Conservation (phyloP, 164 flowering plant genomes). For the Stephania yunnanensis region DNA sequence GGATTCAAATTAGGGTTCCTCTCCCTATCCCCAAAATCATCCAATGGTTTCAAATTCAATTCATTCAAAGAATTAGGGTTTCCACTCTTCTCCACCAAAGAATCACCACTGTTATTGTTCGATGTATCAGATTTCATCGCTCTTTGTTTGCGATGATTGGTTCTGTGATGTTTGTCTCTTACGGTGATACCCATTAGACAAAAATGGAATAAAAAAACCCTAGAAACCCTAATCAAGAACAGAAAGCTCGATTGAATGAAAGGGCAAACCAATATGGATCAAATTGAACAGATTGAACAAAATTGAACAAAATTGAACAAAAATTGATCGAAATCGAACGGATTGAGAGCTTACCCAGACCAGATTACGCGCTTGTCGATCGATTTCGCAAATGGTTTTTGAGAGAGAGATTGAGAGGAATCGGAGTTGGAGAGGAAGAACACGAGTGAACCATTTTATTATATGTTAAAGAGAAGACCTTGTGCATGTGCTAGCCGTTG, state of each 20-base stretch:
- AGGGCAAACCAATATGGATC: neutral
- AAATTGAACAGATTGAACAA: neutral
- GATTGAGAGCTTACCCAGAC: neutral
- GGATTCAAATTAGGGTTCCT: constrained; percentile 20
- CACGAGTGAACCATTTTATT: neutral
- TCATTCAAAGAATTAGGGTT: constrained; percentile 28
- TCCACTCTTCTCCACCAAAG: constrained; percentile 14
- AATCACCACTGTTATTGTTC: constrained; percentile 16
- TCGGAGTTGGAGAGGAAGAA: neutral
- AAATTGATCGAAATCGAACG: neutral
- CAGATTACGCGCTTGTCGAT: neutral
- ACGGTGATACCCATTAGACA: constrained; percentile 56
- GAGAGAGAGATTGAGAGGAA: neutral
- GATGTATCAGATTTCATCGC: constrained; percentile 32
- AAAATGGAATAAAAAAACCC: neutral
- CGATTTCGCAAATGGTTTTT: neutral
- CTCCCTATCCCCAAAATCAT: constrained; percentile 23
- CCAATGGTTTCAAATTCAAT: constrained; percentile 33
- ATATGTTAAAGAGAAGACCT: no score
- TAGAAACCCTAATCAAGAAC: constrained; percentile 8
- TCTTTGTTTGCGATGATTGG: constrained; percentile 52
- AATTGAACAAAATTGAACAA: neutral
- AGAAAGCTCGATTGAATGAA: constrained; percentile 1
- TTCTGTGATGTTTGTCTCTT: constrained; percentile 58
- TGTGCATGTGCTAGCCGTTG: neutral